Evolutionary conservation across 768 basidiomycete species (phyloP).

Genomic region (Mycena filopes): DNA sequence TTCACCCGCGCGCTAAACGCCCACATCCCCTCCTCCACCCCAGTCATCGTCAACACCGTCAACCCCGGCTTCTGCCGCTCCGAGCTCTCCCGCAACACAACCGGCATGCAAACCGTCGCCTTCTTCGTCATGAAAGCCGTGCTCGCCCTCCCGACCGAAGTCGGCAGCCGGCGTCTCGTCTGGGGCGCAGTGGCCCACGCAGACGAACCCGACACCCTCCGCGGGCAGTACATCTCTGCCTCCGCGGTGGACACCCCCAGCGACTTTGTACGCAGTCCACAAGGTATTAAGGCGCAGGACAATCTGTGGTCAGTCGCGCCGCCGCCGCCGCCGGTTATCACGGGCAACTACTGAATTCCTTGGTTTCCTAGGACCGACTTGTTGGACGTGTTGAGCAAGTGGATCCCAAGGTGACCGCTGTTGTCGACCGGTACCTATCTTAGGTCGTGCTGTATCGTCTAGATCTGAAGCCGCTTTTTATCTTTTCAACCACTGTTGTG

Average conservation of each 20-base stretch:
- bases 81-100: slow-evolving; percentile 27
- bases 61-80: slow-evolving; percentile 35
- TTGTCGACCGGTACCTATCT: slow-evolving; percentile 34
- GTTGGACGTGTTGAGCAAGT: slow-evolving; percentile 10
- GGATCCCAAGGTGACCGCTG: not conserved
- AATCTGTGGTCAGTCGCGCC: slow-evolving; percentile 24
- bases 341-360: too few species aligned
- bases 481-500: too few species aligned
- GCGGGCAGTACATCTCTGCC: slow-evolving; percentile 27
- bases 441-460: too few species aligned
- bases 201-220: slow-evolving; percentile 19
- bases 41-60: slow-evolving; percentile 28
- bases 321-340: not conserved
- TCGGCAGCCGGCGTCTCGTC: slow-evolving; percentile 35
- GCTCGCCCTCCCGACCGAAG: slow-evolving; percentile 34
- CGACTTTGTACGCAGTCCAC: slow-evolving; percentile 32
- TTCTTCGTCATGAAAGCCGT: not conserved
- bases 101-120: not conserved
- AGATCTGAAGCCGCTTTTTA: too few species aligned
- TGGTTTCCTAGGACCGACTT: not conserved
- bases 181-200: slow-evolving; percentile 27
- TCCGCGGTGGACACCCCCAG: slow-evolving; percentile 30
- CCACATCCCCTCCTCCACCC: slow-evolving; percentile 18
- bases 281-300: slow-evolving; percentile 29
- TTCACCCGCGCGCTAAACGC: slow-evolving; percentile 23